A percentile compares a stretch with the other conserved stretches of the same genome.
These are phyloP conservation scores for Cinnamomum micranthum DNA, from an alignment of 164 flowering plant genomes.

Conservation along the genomic window DNA sequence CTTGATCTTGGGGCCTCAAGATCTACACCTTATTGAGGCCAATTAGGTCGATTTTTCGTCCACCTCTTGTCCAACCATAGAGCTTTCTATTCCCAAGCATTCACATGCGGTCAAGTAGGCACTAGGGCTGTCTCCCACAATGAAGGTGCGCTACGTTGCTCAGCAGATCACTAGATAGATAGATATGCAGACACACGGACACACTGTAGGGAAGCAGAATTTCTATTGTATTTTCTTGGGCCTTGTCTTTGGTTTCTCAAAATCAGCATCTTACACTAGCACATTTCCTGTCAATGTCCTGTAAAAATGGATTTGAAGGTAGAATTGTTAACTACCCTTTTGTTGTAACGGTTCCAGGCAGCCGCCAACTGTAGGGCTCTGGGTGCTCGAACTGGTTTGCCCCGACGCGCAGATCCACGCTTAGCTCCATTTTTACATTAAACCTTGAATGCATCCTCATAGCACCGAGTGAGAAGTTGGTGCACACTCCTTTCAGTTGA, in stretches of 20 bases:
- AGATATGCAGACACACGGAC: background rate
- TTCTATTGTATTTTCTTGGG: background rate
- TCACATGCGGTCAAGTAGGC: too few species aligned
- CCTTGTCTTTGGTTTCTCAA: background rate
- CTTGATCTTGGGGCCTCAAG: too few species aligned
- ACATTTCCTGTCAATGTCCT: background rate
- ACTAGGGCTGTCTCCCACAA: background rate
- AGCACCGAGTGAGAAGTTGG: too few species aligned
- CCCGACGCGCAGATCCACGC: constrained; percentile 57
- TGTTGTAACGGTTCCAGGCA: constrained; percentile 50
- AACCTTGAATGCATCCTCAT: background rate
- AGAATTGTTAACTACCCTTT: background rate
- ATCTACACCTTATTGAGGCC: too few species aligned
- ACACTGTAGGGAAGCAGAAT: background rate
- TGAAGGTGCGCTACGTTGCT: background rate
- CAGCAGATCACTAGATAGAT: background rate
- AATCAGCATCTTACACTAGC: background rate
- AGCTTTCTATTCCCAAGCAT: too few species aligned
- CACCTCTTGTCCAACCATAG: too few species aligned
- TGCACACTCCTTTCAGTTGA: background rate
- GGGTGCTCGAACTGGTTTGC: constrained; percentile 89
- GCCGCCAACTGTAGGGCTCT: constrained; percentile 65
- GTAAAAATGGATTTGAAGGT: background rate
- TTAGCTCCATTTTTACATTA: constrained; percentile 39
- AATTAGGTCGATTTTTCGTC: too few species aligned